Evolutionary conservation across 306 rosid species (phyloP), one percentile per base, ranked within the genome.

Genomic region (Dryas alaskensis): DNA sequence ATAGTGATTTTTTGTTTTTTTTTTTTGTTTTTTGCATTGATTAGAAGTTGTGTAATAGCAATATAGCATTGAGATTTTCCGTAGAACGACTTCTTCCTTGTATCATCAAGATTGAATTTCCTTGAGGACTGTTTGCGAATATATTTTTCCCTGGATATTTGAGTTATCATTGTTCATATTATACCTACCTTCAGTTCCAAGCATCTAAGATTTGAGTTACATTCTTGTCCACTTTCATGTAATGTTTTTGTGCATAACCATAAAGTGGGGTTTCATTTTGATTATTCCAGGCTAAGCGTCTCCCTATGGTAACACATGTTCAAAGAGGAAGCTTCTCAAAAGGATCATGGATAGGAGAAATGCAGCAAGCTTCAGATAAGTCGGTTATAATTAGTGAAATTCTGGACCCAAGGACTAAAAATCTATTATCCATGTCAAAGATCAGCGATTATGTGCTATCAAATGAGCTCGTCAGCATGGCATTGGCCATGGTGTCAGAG

Each of bases 381-480:
- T 82, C 91, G 14, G 98, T 92, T 81, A 90, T 90, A 73, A 92
- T 90, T 10, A 92, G 96, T 83, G 96, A 92, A 81, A 92, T 90
- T 78, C 80, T 90, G 86, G 98, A 88, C 77, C 98, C 94, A 17
- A 92, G 98, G 88, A 92, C 98, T 2, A 92, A 92, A 83, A 92
- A 92, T 79, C 84, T 92, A 50, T 74, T 92, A 73, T 86, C 96
- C 59, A 83, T 92, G 96, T 92, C 98, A 65, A 90, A 83, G 84
- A 92, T 92, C 80, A 92, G 98, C 47, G 92, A 92, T 80, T 92
- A 92, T 80, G 96, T 92, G 80, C 79, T 92, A 78, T 92, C 98
- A 42, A 92, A 92, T 78, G 94, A 90, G 77, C 98, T 92, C 27
- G 96, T 92, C 79, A 92, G 98, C 89, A 92, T 92, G 98, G 98